phyloP scores from a whole-genome alignment of 208 protist genomes.

The Chromosphaera perkinsii region DNA sequence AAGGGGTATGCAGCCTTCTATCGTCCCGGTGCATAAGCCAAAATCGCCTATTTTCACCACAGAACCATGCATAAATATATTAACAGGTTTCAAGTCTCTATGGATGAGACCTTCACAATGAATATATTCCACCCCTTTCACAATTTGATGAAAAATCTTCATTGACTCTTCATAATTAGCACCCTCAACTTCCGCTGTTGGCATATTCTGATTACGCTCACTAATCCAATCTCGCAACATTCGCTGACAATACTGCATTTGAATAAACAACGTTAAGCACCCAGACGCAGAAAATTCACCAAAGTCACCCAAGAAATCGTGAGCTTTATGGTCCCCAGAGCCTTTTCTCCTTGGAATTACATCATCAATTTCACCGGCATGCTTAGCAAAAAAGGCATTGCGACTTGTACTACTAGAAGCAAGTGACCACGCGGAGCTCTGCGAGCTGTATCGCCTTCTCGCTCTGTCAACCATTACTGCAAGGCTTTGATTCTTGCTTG shows the following conservation, averaged over 20 bases:
- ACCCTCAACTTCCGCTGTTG: background rate
- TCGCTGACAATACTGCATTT: background rate
- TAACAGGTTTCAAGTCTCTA: conserved; percentile 58
- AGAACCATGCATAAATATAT: conserved; percentile 56
- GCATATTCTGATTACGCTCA: background rate
- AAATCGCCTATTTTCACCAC: conserved; percentile 18
- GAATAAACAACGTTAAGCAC: background rate
- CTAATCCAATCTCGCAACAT: background rate
- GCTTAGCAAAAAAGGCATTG: background rate
- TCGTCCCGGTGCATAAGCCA: conserved; percentile 12
- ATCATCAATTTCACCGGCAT: background rate
- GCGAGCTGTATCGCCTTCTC: too few relatives aligned
- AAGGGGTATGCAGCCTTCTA: too few relatives aligned
- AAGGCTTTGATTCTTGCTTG: too few relatives aligned
- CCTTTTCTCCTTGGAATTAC: background rate
- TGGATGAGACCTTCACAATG: conserved; percentile 8
- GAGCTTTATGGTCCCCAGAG: background rate
- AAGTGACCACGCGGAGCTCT: too few relatives aligned
- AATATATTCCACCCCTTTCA: background rate
- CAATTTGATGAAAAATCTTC: background rate
- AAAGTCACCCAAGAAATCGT: too few relatives aligned
- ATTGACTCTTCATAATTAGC: background rate
- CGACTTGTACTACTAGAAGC: too few relatives aligned
- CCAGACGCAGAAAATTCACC: too few relatives aligned
- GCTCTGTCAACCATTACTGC: too few relatives aligned